phyloP scores from a whole-genome alignment of 2,329 filamentous ascomycete species.

The Aureobasidium namibiae region DNA sequence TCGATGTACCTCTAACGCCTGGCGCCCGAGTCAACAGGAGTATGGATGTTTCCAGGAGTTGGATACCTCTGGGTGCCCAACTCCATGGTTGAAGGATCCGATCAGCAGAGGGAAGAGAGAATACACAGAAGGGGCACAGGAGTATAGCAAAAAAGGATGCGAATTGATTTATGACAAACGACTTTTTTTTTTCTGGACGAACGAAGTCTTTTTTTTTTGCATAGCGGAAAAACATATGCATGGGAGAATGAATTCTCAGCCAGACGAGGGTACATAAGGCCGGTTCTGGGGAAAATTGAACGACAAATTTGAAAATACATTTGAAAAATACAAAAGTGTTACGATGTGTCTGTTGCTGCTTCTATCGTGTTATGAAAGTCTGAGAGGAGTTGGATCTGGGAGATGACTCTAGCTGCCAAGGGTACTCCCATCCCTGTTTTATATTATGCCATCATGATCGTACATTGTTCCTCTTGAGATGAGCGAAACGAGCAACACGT shows the following conservation, averaged over 20 bases:
- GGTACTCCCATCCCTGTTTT: background rate
- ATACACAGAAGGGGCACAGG: too few species aligned
- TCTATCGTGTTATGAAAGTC: background rate
- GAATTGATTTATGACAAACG: background rate
- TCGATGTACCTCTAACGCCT: constrained; percentile 55
- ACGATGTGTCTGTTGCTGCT: too few species aligned
- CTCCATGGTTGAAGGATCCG: background rate
- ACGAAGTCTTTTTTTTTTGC: background rate
- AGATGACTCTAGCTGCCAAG: background rate
- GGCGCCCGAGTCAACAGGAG: constrained; percentile 54
- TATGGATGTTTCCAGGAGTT: constrained; percentile 54
- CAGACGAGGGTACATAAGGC: background rate
- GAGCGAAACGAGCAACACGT: background rate
- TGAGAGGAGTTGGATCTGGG: background rate
- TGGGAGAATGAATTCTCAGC: background rate
- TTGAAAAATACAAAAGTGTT: background rate
- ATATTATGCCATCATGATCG: too few species aligned
- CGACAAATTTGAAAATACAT: too few species aligned
- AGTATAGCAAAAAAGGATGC: background rate
- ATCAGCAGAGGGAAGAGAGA: too few species aligned
- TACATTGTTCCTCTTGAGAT: too few species aligned
- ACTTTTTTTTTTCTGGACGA: background rate
- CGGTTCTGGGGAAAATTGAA: too few species aligned
- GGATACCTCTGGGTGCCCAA: constrained; percentile 25
- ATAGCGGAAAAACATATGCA: background rate